Conservation (phyloP, 768 basidiomycete genomes). For the Tubosaeta sp. region DNA sequence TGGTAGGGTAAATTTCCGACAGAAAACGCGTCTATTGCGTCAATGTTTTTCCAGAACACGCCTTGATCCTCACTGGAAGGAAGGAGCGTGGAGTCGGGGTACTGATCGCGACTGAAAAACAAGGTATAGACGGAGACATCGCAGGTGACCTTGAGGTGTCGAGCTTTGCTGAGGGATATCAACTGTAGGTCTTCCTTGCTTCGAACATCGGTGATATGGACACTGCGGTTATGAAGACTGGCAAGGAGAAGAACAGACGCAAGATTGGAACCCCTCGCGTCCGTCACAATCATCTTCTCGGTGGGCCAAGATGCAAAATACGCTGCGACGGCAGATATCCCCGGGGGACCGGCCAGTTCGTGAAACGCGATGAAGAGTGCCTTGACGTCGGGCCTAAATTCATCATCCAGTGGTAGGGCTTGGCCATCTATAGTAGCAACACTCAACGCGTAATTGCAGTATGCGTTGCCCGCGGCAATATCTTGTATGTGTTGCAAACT, state of each 20-base stretch:
- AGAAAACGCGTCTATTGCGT: slow-evolving; percentile 86
- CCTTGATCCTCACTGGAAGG: slow-evolving; percentile 76
- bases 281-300: slow-evolving; percentile 91
- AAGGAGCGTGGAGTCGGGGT: slow-evolving; percentile 57
- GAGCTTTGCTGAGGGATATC: slow-evolving; percentile 92
- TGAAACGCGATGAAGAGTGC: slow-evolving; percentile 83
- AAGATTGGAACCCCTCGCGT: slow-evolving; percentile 87
- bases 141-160: slow-evolving; percentile 91
- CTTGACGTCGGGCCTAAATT: slow-evolving; percentile 74
- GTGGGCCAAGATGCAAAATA: slow-evolving; percentile 89
- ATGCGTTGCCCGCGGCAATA: slow-evolving; percentile 59
- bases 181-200: slow-evolving; percentile 82
- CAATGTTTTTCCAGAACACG: slow-evolving; percentile 80
- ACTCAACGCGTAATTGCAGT: slow-evolving; percentile 85
- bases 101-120: slow-evolving; percentile 80
- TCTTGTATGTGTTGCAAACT: slow-evolving; percentile 67
- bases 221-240: slow-evolving; percentile 82
- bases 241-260: slow-evolving; percentile 91
- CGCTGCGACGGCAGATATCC: slow-evolving; percentile 71
- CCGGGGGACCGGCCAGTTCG: slow-evolving; percentile 40
- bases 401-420: slow-evolving; percentile 60
- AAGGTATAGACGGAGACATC: slow-evolving; percentile 90
- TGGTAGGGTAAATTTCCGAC: slow-evolving; percentile 81
- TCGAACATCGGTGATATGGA: slow-evolving; percentile 90
- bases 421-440: slow-evolving; percentile 73